Conservation (phyloP, 1,284 basidiomycete species). For the Ceratobasidium sp. region DNA sequence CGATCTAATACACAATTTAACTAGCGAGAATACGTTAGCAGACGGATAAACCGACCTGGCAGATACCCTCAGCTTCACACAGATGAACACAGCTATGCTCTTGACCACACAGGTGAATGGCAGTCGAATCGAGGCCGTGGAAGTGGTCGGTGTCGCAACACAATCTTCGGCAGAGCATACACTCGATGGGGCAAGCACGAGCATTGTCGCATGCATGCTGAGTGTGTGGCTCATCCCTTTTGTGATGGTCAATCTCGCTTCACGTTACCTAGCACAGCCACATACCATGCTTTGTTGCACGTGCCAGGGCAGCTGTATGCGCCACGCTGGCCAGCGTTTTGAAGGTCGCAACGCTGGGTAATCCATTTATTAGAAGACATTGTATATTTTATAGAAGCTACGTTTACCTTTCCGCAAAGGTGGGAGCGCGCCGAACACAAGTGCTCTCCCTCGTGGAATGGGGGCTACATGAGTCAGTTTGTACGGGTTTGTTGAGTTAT, state of each 20-base stretch:
- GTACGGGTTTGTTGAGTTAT: no score
- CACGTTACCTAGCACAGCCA: not conserved
- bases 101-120: conserved; percentile 71
- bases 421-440: conserved; percentile 65
- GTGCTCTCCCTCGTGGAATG: conserved; percentile 63
- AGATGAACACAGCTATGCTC: conserved; percentile 56
- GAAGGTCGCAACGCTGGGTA: conserved; percentile 64
- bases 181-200: conserved; percentile 67
- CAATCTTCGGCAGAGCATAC: conserved; percentile 67
- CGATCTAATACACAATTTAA: conserved; percentile 64
- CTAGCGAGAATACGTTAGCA: no score
- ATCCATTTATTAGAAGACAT: not conserved
- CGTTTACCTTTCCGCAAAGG: conserved; percentile 56
- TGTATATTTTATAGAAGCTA: not conserved
- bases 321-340: conserved; percentile 52
- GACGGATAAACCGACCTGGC: conserved; percentile 14
- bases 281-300: conserved; percentile 64
- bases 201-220: conserved; percentile 64
- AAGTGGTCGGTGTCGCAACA: conserved; percentile 67
- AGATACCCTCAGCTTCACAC: conserved; percentile 60
- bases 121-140: conserved; percentile 62
- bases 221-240: conserved; percentile 62
- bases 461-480: conserved; percentile 55
- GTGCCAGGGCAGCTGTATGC: conserved; percentile 61
- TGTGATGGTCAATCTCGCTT: not conserved